Conservation (phyloP, 768 basidiomycete genomes). For the Antrodiella citrinella region DNA sequence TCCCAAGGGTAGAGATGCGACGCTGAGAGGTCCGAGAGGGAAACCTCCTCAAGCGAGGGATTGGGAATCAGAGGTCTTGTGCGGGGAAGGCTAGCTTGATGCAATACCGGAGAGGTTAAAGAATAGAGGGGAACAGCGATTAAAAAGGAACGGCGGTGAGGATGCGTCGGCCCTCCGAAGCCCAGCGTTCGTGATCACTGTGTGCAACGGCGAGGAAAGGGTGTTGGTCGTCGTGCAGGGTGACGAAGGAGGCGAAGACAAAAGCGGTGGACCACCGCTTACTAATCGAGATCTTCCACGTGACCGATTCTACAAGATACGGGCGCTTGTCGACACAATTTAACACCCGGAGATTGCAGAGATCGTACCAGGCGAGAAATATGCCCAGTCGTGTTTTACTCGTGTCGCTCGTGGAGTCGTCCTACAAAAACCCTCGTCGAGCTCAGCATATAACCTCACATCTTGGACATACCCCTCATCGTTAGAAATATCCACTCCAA, state of each 20-base stretch:
- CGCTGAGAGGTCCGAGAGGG: not conserved
- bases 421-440: not conserved
- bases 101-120: conserved; percentile 6
- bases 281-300: conserved; percentile 8
- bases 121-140: conserved; percentile 2
- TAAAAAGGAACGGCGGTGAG: not conserved
- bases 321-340: not conserved
- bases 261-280: conserved; percentile 6
- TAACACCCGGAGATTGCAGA: not conserved
- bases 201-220: conserved; percentile 18
- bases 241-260: conserved; percentile 15
- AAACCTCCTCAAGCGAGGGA: not conserved
- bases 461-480: not conserved
- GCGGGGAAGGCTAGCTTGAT: not conserved
- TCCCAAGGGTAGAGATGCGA: not conserved
- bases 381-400: not conserved
- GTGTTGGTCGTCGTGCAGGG: conserved; percentile 18
- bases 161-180: conserved; percentile 2
- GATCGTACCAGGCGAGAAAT: not conserved
- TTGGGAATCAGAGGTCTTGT: not conserved
- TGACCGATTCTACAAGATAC: not conserved
- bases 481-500: conserved; percentile 8
- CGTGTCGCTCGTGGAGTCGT: not conserved
- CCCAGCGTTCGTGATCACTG: conserved; percentile 18
- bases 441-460: not conserved